Evolutionary conservation across 2,329 filamentous ascomycete genomes (phyloP).

Genomic region (Cytospora chrysosperma): DNA sequence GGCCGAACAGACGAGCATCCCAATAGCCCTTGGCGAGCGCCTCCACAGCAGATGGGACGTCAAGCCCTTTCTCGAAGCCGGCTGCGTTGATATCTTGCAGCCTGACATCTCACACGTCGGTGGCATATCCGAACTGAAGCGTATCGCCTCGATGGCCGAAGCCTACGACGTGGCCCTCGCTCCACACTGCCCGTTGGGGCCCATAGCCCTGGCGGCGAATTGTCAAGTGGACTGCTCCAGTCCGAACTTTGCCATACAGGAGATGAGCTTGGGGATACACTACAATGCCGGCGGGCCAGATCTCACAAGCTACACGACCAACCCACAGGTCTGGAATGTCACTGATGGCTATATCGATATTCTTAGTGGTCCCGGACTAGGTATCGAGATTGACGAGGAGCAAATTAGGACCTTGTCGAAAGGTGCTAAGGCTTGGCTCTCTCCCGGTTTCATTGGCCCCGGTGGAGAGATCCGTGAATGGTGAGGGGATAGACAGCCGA

Average conservation of each 20-base stretch:
- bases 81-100: slow-evolving; percentile 61
- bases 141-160: slow-evolving; percentile 63
- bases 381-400: slow-evolving; percentile 64
- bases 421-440: slow-evolving; percentile 54
- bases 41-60: slow-evolving; percentile 66
- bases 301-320: slow-evolving; percentile 58
- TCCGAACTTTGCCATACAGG: slow-evolving; percentile 63
- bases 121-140: slow-evolving; percentile 61
- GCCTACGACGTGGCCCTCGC: slow-evolving; percentile 64
- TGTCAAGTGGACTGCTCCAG: slow-evolving; percentile 57
- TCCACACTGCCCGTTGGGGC: slow-evolving; percentile 63
- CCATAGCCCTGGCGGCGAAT: slow-evolving; percentile 62
- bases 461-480: slow-evolving; percentile 64
- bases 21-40: slow-evolving; percentile 64
- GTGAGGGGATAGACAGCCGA: slow-evolving; percentile 38
- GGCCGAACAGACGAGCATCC: slow-evolving; percentile 52
- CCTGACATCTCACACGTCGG: slow-evolving; percentile 64
- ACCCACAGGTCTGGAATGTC: slow-evolving; percentile 58
- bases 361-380: slow-evolving; percentile 52
- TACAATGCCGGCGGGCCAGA: slow-evolving; percentile 62
- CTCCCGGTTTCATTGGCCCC: slow-evolving; percentile 61
- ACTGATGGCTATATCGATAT: slow-evolving; percentile 57
- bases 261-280: slow-evolving; percentile 69
- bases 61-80: slow-evolving; percentile 60
- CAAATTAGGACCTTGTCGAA: slow-evolving; percentile 53